Evolutionary conservation across 257 asterid species (phyloP), one percentile per base, ranked within the genome.

Genomic region (Ocimum tenuiflorum): DNA sequence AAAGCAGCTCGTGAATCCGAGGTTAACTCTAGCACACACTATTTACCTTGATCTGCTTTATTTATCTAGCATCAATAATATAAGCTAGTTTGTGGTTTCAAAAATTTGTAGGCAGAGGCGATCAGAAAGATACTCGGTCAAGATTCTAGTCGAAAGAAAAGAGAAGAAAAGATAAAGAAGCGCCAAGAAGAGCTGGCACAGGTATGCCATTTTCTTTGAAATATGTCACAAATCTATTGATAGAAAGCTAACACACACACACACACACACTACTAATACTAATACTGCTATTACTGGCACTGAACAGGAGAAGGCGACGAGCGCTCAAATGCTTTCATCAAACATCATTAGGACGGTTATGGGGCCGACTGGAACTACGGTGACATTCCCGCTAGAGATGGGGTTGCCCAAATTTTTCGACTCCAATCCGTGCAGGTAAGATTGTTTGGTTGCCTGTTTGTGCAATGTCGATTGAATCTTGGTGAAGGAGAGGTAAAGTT

Each of bases 1-100:
- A 94, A 94, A 79, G 99, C 97, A 67, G 96, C 97, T 57, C 95
- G 85, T 20, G 99, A 92, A 77, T 89, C 94, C 14, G 96, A 94
- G 99, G 99, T 92, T 68, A 55, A 19, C 31, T 65, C 53, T 60
- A 62, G 50, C 64, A 27, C 33, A 6, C 43, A 9, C 38, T 8
- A 3, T 47, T 58, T 24, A 4, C 2, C 4, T 27, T 27, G 31
- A 4, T 1, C 31, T 27, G 31, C 31, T 27, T 27, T 27, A 0
- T 27, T 27, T 27, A 0, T 65, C 15, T 36, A 7, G 6, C 31
- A 54, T 60, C n/a, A 18, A 39, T 20, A 9, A 12, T 70, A 45
- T 74, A 49, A 77, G 48, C 49, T 2, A 14, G 51, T 31, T 2
- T 11, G 47, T 31, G 8, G n/a, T 18, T 54, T 65, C 39, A 27